Evolutionary conservation across 352 stramenopile genomes (phyloP).

Genomic region (Globisporangium polare): DNA sequence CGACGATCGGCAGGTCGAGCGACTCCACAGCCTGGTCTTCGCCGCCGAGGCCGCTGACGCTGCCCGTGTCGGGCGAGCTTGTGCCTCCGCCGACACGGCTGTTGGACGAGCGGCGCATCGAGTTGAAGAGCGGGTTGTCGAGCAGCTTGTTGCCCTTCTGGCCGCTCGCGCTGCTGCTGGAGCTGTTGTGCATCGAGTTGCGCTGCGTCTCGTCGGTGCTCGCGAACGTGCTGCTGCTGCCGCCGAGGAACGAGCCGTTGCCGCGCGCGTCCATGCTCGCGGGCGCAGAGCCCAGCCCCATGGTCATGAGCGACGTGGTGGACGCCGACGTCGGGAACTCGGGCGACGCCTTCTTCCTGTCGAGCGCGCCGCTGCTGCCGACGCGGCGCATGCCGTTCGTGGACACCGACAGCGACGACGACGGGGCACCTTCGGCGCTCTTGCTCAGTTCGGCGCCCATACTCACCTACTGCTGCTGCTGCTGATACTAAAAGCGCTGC

Average conservation of each 20-base stretch:
- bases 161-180: constrained; percentile 39
- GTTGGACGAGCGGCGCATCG: constrained; percentile 41
- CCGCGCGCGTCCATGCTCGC: constrained; percentile 4
- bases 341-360: constrained; percentile 29
- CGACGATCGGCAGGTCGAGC: constrained; percentile 80
- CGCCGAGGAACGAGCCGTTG: constrained; percentile 16
- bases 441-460: constrained; percentile 79
- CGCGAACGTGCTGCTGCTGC: background rate
- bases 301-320: constrained; percentile 51
- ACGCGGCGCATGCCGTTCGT: constrained; percentile 54
- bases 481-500: background rate
- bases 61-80: constrained; percentile 8
- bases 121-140: constrained; percentile 47
- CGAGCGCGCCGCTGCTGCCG: constrained; percentile 61
- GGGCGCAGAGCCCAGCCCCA: constrained; percentile 19
- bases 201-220: constrained; percentile 6
- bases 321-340: constrained; percentile 46
- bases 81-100: constrained; percentile 26
- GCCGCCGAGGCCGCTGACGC: constrained; percentile 7
- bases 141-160: constrained; percentile 44
- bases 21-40: constrained; percentile 71
- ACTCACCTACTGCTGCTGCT: background rate
- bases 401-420: constrained; percentile 7
- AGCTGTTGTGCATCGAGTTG: constrained; percentile 29
- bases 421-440: constrained; percentile 23